Base-by-base conservation (phyloP, 2,329 filamentous ascomycete species). In the Fusarium liriodendri region DNA sequence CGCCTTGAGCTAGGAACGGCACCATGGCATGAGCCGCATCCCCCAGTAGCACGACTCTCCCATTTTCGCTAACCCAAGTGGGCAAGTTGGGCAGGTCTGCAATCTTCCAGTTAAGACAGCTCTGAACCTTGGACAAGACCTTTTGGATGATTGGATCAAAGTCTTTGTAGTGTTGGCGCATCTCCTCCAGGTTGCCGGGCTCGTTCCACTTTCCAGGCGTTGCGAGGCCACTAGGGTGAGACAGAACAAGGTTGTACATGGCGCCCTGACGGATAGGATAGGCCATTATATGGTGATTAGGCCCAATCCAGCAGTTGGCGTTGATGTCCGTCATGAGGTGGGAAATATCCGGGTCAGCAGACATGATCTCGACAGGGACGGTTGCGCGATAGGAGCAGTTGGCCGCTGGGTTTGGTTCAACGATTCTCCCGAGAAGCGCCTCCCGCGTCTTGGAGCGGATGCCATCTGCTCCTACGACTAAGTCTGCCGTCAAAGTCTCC, bases 331-430 rank as follows among this genome's bases (percentile, higher is more conserved):
- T 54, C 47, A 64, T 64, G 14, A 64, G n/a, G n/a, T 42, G 62
- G 6, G 50, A 38, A 18, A 57, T 57, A 0, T 33, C 50, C 13
- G 50, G 47, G n/a, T 64, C 62, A 8, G 33, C 33, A 45, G 35
- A 45, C 62, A 64, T 64, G 14, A 42, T 27, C 37, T 45, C 62
- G n/a, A 16, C 25, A 22, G 62, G 47, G 9, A 64, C 62, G 3
- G 50, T 57, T 25, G 62, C 62, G 35, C 62, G 62, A 50, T 64
- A 64, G 16, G 50, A 38, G 50, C 62, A 64, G 32, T 64, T 64
- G 18, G 45, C 27, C 8, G 47, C 32, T 22, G 32, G 18, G 37
- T 64, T 64, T 22, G 50, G 47, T 35, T 57, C 20, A 11, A 45
- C 20, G 27, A 42, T 35, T 2, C 13, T 35, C 20, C 62, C 62